A percentile compares a stretch with the other conserved stretches of the same genome.
These are phyloP conservation scores for Suillus subalutaceus DNA, from an alignment of 768 basidiomycete genomes.

Conservation along the genomic window DNA sequence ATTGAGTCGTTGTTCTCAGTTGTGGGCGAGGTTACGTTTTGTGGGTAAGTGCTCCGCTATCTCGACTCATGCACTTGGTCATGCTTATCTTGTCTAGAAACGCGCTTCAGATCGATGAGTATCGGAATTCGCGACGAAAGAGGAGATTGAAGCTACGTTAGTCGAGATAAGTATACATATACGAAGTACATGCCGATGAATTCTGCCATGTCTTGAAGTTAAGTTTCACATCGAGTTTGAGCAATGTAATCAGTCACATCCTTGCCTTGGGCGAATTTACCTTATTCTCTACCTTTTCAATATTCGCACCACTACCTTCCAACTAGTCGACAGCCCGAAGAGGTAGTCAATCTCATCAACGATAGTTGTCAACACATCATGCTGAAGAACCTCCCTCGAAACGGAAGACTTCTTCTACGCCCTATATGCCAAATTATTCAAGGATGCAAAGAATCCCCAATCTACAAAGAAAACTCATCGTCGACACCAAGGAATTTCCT, in stretches of 20 bases:
- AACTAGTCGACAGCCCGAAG: background rate
- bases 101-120: background rate
- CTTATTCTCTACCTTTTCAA: background rate
- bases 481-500: conserved; percentile 70
- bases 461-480: conserved; percentile 28
- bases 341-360: background rate
- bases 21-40: background rate
- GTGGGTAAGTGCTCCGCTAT: background rate
- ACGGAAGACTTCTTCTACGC: conserved; percentile 65
- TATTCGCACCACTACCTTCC: background rate
- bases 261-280: background rate
- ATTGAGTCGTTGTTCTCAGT: background rate
- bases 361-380: conserved; percentile 8
- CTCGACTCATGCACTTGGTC: background rate
- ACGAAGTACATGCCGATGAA: background rate
- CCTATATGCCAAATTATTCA: conserved; percentile 30
- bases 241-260: background rate
- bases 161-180: background rate
- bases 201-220: background rate
- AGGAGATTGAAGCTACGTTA: background rate
- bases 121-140: background rate
- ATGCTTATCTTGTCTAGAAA: background rate
- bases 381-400: conserved; percentile 49
- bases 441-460: background rate
- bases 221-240: background rate